A percentile compares a stretch with the other conserved stretches of the same genome.
These are phyloP conservation scores for Zymoseptoria ardabiliae DNA, from an alignment of 2,329 filamentous ascomycete species.

Conservation along the genomic window DNA sequence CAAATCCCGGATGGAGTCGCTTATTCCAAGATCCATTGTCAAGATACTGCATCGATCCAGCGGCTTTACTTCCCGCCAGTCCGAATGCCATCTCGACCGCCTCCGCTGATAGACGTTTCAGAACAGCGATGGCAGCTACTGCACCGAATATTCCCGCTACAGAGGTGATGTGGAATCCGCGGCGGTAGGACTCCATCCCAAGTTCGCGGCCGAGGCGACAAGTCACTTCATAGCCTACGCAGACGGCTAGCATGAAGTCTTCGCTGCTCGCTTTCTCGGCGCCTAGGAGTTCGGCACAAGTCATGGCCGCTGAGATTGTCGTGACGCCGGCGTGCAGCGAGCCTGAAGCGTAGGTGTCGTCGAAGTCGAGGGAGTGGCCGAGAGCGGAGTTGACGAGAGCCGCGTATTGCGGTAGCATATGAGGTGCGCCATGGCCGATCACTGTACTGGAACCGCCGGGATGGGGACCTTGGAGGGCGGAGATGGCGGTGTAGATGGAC, in stretches of 20 bases:
- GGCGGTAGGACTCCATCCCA: conserved; percentile 28
- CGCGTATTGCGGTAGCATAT: conserved; percentile 34
- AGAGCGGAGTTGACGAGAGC: conserved; percentile 38
- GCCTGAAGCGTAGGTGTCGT: conserved; percentile 39
- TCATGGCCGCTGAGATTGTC: conserved; percentile 33
- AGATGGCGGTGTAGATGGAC: conserved; percentile 22
- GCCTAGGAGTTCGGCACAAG: conserved; percentile 26
- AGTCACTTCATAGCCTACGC: conserved; percentile 30
- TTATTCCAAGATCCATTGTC: conserved; percentile 36
- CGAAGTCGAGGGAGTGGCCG: conserved; percentile 40
- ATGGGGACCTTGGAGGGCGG: conserved; percentile 19
- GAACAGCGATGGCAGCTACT: conserved; percentile 27
- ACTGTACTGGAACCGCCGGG: conserved; percentile 26
- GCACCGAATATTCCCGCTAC: conserved; percentile 34
- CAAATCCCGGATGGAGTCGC: conserved; percentile 34
- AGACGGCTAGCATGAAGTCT: conserved; percentile 28
- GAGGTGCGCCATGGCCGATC: conserved; percentile 29
- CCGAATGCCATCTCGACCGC: conserved; percentile 31
- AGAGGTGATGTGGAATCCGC: conserved; percentile 34
- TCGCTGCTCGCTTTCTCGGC: conserved; percentile 9
- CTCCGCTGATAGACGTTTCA: conserved; percentile 22
- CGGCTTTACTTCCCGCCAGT: conserved; percentile 32
- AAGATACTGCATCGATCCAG: conserved; percentile 35
- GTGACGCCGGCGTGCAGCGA: conserved; percentile 38
- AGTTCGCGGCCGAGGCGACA: conserved; percentile 31